phyloP scores from a whole-genome alignment of 2,329 filamentous ascomycete genomes.

The Hysterium pulicare region DNA sequence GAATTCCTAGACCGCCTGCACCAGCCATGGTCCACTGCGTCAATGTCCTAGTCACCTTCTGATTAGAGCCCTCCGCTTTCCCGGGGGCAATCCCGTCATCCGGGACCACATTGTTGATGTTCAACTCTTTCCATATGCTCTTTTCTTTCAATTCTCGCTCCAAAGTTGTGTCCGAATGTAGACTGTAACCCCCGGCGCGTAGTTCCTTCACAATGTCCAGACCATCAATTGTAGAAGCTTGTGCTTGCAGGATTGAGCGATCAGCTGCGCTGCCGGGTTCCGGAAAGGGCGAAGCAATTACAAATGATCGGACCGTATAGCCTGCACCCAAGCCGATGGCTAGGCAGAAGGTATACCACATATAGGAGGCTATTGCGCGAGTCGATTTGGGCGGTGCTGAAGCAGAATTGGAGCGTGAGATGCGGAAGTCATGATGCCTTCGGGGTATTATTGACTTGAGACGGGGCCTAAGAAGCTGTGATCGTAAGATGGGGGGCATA shows the following conservation, averaged over 20 bases:
- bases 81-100: no score
- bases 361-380: neutral
- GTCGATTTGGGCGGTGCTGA: neutral
- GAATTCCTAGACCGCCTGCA: slow-evolving; percentile 42
- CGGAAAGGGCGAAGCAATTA: slow-evolving; percentile 3
- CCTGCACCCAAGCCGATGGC: neutral
- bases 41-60: slow-evolving; percentile 14
- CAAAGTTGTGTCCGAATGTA: slow-evolving; percentile 22
- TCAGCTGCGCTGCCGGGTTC: slow-evolving; percentile 28
- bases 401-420: neutral
- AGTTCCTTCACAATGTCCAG: slow-evolving; percentile 32
- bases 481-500: no score
- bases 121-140: slow-evolving; percentile 28
- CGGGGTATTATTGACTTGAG: neutral
- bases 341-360: neutral
- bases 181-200: slow-evolving; percentile 24
- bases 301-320: neutral
- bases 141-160: slow-evolving; percentile 9
- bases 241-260: slow-evolving; percentile 21
- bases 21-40: slow-evolving; percentile 36
- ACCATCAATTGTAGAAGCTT: slow-evolving; percentile 24
- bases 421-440: neutral
- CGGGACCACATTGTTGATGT: slow-evolving; percentile 13
- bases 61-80: slow-evolving; percentile 10
- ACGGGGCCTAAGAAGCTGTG: neutral